Evolutionary conservation across 2,329 filamentous ascomycete species (phyloP), one percentile per base, ranked within the genome.

Genomic region (Epichloe uncinata): DNA sequence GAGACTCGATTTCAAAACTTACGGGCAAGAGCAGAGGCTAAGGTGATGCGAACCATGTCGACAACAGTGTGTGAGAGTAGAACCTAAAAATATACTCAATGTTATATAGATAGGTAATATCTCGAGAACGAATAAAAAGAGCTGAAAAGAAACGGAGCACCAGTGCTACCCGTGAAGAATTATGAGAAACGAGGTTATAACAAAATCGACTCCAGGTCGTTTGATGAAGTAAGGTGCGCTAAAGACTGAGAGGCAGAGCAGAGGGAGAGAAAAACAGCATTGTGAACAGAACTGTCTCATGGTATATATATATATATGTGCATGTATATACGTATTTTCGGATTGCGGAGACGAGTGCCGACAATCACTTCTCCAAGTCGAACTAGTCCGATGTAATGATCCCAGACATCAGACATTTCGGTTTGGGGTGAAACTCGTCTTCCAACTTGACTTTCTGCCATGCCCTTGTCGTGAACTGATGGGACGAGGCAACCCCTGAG

Each of bases 21-120:
- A 63, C 61, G 56, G 42, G 58, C 53, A 34, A 61, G 46, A 46
- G 57, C 40, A 47, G 59, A 45, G 48, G 56, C 52, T 42, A 58
- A 45, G 44, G 56, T 49, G 48, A 62, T 51, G 53, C 54, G 60
- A 51, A 63, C 57, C 56, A 61, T 61, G 47, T 54, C 55, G 26
- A 33, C 6, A 46, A 46, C 16, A 35, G 8, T 15, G n/a, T 36
- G 26, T 30, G 26, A 30, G 26, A 30, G 26, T 9, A 30, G 0
- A 9, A 30, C 8, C 26, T 4, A 30, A 30, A 9, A 9, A 30
- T 30, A 9, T 9, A 30, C 26, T 30, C 26, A 9, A 30, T 30
- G 26, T 30, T 9, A 30, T 30, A 30, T 0, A 30, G 3, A 9
- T 9, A 9, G 26, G 26, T 30, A 30, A 9, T 30, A 3, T 30